Evolutionary conservation across 2,329 filamentous ascomycete genomes (phyloP), one percentile per base, ranked within the genome.

Genomic region (Calonectria hongkongensis): DNA sequence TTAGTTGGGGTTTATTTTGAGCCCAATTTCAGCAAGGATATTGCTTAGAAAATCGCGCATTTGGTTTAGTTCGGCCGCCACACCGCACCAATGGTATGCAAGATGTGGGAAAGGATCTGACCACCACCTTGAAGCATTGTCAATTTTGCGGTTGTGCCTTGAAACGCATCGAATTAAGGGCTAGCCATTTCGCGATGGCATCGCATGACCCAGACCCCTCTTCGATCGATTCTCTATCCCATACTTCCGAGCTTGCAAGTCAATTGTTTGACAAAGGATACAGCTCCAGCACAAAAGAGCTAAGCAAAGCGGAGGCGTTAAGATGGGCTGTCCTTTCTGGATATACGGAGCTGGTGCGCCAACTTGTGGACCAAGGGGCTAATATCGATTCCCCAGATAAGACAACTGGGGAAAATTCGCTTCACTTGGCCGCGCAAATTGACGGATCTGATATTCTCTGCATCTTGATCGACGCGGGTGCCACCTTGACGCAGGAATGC

Each of bases 21-120:
- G 33, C 12, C 7, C n/a, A 48, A 47, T 48, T n/a, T 60, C 39
- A 15, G n/a, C 36, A 41, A 60, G 13, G 33, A 60, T 60, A 33
- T 9, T 36, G 21, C 50, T 15, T 60, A 27, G 8, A 60, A 60
- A 60, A 60, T 60, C 54, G 54, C 54, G 54, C 54, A 60, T 21
- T 36, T 60, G 33, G 21, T 28, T 15, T 27, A 41, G 39, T 28
- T 39, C n/a, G 21, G 39, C 15, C 5, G 39, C 15, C 5, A 36
- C 7, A 15, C 6, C 25, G 33, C 54, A 60, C 54, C 54, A 58
- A 58, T 58, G 36, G 25, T n/a, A 25, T 21, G n/a, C 21, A 18
- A 36, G 21, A 27, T 16, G 18, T 41, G 13, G 54, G 9, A 9
- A 41, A 25, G 54, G 21, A 60, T 41, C 54, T 21, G 16, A 33